A percentile compares a stretch with the other conserved stretches of the same genome.
These are phyloP conservation scores for Cladophialophora yegresii DNA, from an alignment of 2,329 filamentous ascomycete species.

Conservation along the genomic window DNA sequence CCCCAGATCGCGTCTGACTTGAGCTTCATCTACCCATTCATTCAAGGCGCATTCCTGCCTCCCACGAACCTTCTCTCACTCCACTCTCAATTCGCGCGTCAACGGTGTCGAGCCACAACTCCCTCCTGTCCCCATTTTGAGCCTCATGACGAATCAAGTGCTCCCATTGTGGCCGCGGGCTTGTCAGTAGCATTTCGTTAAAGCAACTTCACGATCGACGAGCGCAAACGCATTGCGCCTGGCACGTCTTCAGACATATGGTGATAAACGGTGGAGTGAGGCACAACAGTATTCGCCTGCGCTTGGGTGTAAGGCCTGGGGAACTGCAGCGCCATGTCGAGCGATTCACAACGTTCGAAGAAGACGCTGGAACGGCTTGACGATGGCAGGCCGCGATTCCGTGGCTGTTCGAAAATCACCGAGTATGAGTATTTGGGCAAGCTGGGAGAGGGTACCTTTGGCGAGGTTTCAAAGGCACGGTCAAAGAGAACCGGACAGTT, in stretches of 20 bases:
- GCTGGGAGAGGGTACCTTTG: conserved; percentile 93
- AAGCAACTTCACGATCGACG: not conserved
- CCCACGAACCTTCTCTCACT: not conserved
- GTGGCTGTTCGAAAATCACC: conserved; percentile 69
- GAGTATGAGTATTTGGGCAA: conserved; percentile 44
- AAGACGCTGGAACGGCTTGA: conserved; percentile 49
- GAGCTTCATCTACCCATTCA: not conserved
- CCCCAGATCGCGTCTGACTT: not conserved
- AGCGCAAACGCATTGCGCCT: not conserved
- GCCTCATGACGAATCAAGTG: conserved; percentile 20
- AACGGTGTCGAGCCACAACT: not conserved
- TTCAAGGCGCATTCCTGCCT: not conserved
- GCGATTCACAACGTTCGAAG: conserved; percentile 10
- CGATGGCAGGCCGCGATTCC: conserved; percentile 63
- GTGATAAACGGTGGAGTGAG: not conserved
- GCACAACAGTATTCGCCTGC: not conserved
- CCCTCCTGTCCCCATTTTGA: not conserved
- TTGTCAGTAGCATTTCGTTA: conserved; percentile 17
- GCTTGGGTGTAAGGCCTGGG: not conserved
- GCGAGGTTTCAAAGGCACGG: conserved; percentile 87
- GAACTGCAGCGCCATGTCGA: conserved; percentile 18
- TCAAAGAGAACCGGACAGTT: conserved; percentile 72
- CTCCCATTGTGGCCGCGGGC: conserved; percentile 24
- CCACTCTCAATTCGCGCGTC: not conserved
- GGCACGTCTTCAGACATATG: not conserved